Percentiles rank a stretch among this genome's conserved stretches.
These are phyloP conservation scores for Pulicaria dysenterica DNA, from an alignment of 129 eudicot genomes.

Conservation along the genomic window DNA sequence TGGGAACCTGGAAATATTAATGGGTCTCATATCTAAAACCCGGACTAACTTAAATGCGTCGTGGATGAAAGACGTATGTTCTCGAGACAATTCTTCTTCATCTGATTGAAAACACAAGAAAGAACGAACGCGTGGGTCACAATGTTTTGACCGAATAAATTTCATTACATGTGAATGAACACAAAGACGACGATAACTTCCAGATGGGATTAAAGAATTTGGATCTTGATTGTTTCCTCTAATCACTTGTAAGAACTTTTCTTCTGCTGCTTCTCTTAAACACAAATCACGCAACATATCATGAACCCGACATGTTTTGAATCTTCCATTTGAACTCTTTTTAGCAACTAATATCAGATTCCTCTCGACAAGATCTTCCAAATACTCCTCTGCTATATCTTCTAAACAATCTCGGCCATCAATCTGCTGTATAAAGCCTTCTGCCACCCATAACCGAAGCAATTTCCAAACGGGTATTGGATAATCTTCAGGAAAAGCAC, in stretches of 20 bases:
- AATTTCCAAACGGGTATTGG: conserved; percentile 46
- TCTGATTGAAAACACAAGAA: conserved; percentile 49
- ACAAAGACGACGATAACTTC: conserved; percentile 45
- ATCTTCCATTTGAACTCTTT: conserved; percentile 39
- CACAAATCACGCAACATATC: conserved; percentile 44
- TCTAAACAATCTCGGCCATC: conserved; percentile 40
- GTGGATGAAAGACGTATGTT: conserved; percentile 39
- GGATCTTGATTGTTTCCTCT: conserved; percentile 22
- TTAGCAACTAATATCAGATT: conserved; percentile 39
- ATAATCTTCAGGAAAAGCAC: conserved; percentile 45
- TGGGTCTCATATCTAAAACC: conserved; percentile 48
- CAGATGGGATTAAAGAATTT: conserved; percentile 3
- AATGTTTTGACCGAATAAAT: conserved; percentile 48
- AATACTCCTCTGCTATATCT: conserved; percentile 46
- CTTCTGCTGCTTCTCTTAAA: conserved; percentile 36
- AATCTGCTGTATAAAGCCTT: conserved; percentile 45
- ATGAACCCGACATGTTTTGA: conserved; percentile 47
- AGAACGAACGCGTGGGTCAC: conserved; percentile 57
- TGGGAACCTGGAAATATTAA: conserved; percentile 51
- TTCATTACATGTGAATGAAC: conserved; percentile 53
- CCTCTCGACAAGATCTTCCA: conserved; percentile 48
- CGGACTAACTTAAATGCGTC: conserved; percentile 52
- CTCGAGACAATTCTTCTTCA: conserved; percentile 38
- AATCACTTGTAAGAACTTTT: conserved; percentile 47
- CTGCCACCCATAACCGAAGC: conserved; percentile 52